Percentiles rank a stretch among this genome's conserved stretches.
These are phyloP conservation scores for Arthrobotrys sphaeroides DNA, from an alignment of 2,329 filamentous ascomycete species.

Conservation along the genomic window DNA sequence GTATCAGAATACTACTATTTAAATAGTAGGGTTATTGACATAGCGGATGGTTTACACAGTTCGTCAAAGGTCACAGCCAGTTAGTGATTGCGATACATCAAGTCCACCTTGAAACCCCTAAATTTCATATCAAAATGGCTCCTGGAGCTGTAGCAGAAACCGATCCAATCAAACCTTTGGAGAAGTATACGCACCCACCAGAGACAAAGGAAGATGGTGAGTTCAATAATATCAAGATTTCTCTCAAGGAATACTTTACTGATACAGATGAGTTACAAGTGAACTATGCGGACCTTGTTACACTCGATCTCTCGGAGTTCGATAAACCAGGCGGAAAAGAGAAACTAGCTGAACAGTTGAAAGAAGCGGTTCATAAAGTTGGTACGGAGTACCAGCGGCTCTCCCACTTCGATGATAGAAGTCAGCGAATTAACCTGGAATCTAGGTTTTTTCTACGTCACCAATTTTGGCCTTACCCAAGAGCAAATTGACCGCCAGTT, in stretches of 20 bases:
- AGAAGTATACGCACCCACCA: slow-evolving; percentile 63
- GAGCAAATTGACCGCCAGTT: slow-evolving; percentile 71
- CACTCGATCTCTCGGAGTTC: slow-evolving; percentile 68
- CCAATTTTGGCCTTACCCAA: slow-evolving; percentile 71
- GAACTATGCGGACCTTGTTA: slow-evolving; percentile 69
- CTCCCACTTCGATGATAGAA: not conserved
- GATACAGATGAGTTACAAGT: slow-evolving; percentile 54
- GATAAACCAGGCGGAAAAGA: slow-evolving; percentile 68
- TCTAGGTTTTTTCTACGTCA: slow-evolving; percentile 72
- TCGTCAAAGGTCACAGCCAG: no score
- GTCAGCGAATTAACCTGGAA: no score
- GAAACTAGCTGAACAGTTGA: slow-evolving; percentile 66
- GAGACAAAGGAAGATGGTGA: slow-evolving; percentile 63
- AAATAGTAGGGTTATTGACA: no score
- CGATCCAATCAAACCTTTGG: slow-evolving; percentile 58
- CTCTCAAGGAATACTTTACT: not conserved
- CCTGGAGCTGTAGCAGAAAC: not conserved
- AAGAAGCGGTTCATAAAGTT: slow-evolving; percentile 66
- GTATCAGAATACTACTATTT: no score
- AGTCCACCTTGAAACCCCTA: not conserved
- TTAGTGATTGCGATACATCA: no score
- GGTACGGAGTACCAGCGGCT: slow-evolving; percentile 50
- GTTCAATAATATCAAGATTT: slow-evolving; percentile 1
- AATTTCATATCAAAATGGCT: not conserved
- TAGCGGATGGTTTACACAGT: no score